Evolutionary conservation across 169 alveolate genomes (phyloP).

Genomic region (Prorocentrum cordatum): DNA sequence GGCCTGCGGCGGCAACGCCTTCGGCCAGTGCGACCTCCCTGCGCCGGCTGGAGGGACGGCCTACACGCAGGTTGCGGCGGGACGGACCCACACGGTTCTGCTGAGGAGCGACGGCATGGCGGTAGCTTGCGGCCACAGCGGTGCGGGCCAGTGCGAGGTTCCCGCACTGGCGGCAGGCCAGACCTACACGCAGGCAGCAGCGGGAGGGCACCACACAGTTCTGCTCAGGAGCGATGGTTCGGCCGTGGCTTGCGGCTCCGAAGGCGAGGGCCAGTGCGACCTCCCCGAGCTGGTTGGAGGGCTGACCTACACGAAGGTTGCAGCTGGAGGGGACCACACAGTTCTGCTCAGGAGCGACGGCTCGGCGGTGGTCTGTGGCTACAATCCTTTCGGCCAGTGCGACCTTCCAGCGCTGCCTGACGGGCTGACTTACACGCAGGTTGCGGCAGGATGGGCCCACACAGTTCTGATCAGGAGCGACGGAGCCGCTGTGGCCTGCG

Average conservation of each 20-base stretch:
- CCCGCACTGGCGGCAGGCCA: background rate
- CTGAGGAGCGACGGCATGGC: background rate
- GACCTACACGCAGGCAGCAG: background rate
- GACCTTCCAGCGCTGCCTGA: background rate
- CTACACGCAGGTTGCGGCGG: background rate
- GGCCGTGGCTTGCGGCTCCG: background rate
- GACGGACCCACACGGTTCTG: background rate
- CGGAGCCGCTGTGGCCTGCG: background rate
- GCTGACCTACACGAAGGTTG: background rate
- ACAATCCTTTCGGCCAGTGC: background rate
- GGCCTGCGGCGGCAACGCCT: background rate
- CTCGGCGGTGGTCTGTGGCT: background rate
- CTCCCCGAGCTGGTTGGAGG: background rate
- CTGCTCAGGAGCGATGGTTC: background rate
- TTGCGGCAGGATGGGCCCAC: background rate
- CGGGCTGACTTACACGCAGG: background rate
- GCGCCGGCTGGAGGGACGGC: background rate
- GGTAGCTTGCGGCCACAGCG: background rate
- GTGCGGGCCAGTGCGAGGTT: background rate
- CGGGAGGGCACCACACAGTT: background rate
- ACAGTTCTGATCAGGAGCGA: background rate
- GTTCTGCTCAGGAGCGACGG: conserved; percentile 5
- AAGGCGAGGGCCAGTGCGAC: background rate
- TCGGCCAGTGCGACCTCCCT: background rate
- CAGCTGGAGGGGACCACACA: background rate